Evolutionary conservation across 805 yeast species (phyloP), one percentile per base, ranked within the genome.

Genomic region (Isabelozyma pseudorhagii): DNA sequence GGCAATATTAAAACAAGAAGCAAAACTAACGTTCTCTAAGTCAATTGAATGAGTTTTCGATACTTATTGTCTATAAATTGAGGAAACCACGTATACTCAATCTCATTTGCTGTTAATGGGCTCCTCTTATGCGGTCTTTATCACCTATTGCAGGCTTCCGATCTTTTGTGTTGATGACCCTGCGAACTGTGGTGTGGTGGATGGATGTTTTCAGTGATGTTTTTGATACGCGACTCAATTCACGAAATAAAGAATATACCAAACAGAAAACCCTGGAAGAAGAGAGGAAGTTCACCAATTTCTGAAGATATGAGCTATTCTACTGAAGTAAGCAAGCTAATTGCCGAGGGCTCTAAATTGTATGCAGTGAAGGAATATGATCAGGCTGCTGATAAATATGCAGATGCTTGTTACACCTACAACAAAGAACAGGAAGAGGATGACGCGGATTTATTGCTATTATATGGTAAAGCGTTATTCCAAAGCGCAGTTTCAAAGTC

Each of bases 381-480:
- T 31, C 61, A 65, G n/a, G 90, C 96, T 0, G 83, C 82, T 1
- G 87, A 83, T 51, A 70, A 73, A 47, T 88, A 85, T 54, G 91
- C 89, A 0, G 82, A 83, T 49, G 91, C 94, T 0, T 89, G 96
- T 62, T 85, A 80, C 50, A 53, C 64, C 41, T 76, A 69, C 55
- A 77, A 82, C 45, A 68, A 69, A 10, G 74, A 74, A 39, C 69
- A 76, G 18, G 73, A 77, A 11, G 83, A 80, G n/a, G 79, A 80
- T 42, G 96, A 90, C 54, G 86, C 94, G 5, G 88, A 88, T 52
- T 74, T 89, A 55, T 71, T 91, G 58, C 82, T 78, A 55, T 66
- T 87, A 40, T 91, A 91, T 55, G 97, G 97, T 2, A 83, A 84
- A 63, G 83, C 96, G 0, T 67, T 92, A 38, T 91, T 85, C 68